These are phyloP conservation scores for Cyathus striatus DNA, from an alignment of 768 basidiomycete species.

Conservation along the genomic window DNA sequence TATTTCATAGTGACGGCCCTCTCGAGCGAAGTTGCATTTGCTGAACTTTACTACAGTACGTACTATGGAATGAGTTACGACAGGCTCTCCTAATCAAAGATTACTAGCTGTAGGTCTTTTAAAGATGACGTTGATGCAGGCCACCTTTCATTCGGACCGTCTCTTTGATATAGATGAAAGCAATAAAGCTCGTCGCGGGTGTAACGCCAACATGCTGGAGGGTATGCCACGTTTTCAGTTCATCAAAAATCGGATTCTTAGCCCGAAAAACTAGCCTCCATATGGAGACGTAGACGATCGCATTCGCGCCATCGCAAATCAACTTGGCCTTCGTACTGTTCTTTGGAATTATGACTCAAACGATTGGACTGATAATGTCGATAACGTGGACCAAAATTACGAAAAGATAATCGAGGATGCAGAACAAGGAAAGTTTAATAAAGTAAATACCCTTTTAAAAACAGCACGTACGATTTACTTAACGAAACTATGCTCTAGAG, in stretches of 20 bases:
- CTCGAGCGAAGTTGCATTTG: constrained; percentile 62
- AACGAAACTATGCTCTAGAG: too few relatives aligned
- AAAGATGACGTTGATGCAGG: too few relatives aligned
- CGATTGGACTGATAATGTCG: constrained; percentile 64
- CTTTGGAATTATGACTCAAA: constrained; percentile 70
- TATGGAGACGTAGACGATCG: constrained; percentile 73
- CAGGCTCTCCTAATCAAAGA: too few relatives aligned
- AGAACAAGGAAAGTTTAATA: constrained; percentile 32
- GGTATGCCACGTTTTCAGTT: constrained; percentile 22
- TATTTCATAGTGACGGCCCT: constrained; percentile 55
- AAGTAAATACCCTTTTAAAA: too few relatives aligned
- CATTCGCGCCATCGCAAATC: constrained; percentile 63
- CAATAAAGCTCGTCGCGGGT: constrained; percentile 49
- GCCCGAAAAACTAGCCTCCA: constrained; percentile 37
- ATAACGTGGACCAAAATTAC: constrained; percentile 50
- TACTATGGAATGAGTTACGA: constrained; percentile 1
- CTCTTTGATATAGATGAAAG: constrained; percentile 38
- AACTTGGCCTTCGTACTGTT: constrained; percentile 64
- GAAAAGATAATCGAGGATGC: constrained; percentile 44
- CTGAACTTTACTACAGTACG: constrained; percentile 73
- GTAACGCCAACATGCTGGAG: constrained; percentile 60
- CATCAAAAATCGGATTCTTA: not conserved
- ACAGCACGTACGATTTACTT: too few relatives aligned
- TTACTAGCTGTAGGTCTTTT: too few relatives aligned
- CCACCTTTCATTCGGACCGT: too few relatives aligned